phyloP scores from a whole-genome alignment of 73 alveolate species.

The Tetrahymena elliotti region DNA sequence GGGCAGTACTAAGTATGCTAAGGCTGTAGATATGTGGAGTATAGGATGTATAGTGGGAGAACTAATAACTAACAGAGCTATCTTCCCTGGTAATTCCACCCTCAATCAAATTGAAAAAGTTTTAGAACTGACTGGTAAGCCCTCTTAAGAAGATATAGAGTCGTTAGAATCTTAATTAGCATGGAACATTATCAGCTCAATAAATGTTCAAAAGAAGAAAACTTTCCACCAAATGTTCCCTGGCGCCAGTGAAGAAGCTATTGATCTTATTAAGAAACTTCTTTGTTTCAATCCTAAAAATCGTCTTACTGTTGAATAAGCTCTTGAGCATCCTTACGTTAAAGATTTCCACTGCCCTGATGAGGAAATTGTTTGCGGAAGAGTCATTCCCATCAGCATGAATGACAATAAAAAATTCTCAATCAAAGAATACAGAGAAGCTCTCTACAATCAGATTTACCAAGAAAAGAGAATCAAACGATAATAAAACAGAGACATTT shows the following conservation, averaged over 20 bases:
- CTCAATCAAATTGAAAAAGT: constrained; percentile 67
- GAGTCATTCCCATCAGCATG: constrained; percentile 65
- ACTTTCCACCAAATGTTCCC: constrained; percentile 53
- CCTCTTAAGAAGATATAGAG: constrained; percentile 66
- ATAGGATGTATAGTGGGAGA: constrained; percentile 95
- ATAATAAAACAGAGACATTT: not conserved
- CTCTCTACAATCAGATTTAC: constrained; percentile 65
- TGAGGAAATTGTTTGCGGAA: constrained; percentile 76
- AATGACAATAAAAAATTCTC: constrained; percentile 78
- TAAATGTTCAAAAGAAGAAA: constrained; percentile 56
- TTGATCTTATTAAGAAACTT: constrained; percentile 50
- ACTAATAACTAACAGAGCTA: constrained; percentile 70
- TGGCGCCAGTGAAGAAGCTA: constrained; percentile 67
- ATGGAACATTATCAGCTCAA: constrained; percentile 54
- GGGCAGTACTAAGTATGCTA: constrained; percentile 78
- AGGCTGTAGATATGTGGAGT: constrained; percentile 96
- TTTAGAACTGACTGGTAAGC: constrained; percentile 78
- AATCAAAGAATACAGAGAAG: constrained; percentile 75
- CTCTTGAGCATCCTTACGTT: constrained; percentile 76
- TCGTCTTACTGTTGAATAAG: constrained; percentile 79
- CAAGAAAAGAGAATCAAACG: constrained; percentile 61
- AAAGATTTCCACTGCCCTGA: constrained; percentile 76
- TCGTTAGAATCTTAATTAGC: constrained; percentile 59
- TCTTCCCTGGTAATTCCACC: constrained; percentile 82
- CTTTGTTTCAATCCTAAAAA: constrained; percentile 65